Evolutionary conservation across 2,329 filamentous ascomycete species (phyloP), one percentile per base, ranked within the genome.

Genomic region (Endocalyx cinctus): DNA sequence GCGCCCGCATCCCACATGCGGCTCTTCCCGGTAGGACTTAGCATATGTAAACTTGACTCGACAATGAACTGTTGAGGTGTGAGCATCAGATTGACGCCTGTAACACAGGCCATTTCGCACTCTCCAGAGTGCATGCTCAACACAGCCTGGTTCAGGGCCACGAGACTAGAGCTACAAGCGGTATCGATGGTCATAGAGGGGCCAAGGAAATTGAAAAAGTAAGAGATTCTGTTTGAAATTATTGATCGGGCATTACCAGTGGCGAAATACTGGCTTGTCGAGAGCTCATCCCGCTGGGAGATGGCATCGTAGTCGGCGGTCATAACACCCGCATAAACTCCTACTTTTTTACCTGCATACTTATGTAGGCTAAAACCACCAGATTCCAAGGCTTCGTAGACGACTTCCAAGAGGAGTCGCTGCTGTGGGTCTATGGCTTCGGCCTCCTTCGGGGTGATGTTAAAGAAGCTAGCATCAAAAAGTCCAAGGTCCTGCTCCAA

Each of bases 1-100:
- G 70, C 75, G 4, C 46, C 46, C 3, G 53, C 49, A 38, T 78
- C 74, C 57, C 69, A 76, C 52, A 66, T 66, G 23, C 59, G 60
- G 27, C 61, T 70, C 33, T 58, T 59, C 2, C 66, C 65, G 1
- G 62, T 55, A 2, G 64, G 62, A 30, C 63, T 67, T 0, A 71
- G 54, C 57, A 69, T 69, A 37, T 64, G 59, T 15, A 69, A 45
- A 27, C 54, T 63, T 0, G 62, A 62, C 42, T 66, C 63, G 25
- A 55, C 56, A 13, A 67, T 54, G 47, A 65, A 67, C 33, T 64
- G 61, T 35, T 67, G 63, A 0, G 64, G 64, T 0, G 60, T 58
- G 8, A 68, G 43, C 47, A 69, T 63, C 30, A 68, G 35, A 34
- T 67, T 68, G 17, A 55, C 60, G 10, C 65, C 65, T 0, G 62